Evolutionary conservation across 78 protist species (phyloP).

Genomic region (Dictyostelium capitatum): DNA sequence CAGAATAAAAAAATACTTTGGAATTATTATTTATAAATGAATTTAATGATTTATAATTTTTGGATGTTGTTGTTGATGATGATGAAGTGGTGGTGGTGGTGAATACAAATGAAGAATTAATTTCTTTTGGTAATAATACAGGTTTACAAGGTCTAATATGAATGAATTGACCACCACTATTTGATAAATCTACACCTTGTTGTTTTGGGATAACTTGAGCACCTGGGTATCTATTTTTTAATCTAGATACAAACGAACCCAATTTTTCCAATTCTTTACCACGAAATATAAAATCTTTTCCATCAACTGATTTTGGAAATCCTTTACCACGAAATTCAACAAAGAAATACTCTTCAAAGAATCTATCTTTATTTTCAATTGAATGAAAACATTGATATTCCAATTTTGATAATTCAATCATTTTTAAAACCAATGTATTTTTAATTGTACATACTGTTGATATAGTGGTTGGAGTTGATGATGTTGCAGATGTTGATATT

Average conservation of each 20-base stretch:
- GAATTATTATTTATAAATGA: slow-evolving; percentile 60
- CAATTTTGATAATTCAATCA: slow-evolving; percentile 32
- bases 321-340: slow-evolving; percentile 86
- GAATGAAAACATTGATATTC: slow-evolving; percentile 68
- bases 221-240: slow-evolving; percentile 77
- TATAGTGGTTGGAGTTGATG: background rate
- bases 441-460: background rate
- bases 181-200: background rate
- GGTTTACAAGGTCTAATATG: slow-evolving; percentile 76
- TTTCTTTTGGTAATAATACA: slow-evolving; percentile 45
- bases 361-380: slow-evolving; percentile 75
- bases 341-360: slow-evolving; percentile 81
- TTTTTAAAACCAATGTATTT: background rate
- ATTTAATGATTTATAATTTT: slow-evolving; percentile 32
- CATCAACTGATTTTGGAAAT: slow-evolving; percentile 73
- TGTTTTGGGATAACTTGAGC: slow-evolving; percentile 67
- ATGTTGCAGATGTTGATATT: background rate
- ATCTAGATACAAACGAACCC: slow-evolving; percentile 44
- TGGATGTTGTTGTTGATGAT: background rate
- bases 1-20: slow-evolving; percentile 43
- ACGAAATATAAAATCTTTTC: slow-evolving; percentile 61
- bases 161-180: slow-evolving; percentile 19
- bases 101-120: background rate
- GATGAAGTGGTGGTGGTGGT: no score
- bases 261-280: slow-evolving; percentile 67